Conservation (phyloP, 2,329 filamentous ascomycete genomes). For the Lasiodiplodia hormozganensis region DNA sequence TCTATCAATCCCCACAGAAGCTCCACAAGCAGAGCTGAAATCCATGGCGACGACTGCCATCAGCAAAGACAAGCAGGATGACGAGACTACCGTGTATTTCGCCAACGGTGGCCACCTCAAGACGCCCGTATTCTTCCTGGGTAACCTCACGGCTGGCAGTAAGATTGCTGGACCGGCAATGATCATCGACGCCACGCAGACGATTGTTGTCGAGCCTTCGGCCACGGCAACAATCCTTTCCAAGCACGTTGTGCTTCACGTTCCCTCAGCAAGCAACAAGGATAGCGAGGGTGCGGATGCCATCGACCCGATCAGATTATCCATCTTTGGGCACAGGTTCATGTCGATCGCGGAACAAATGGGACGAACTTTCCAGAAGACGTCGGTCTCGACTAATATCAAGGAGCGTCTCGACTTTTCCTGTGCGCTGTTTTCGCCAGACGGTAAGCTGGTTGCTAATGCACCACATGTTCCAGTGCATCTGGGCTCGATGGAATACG, state of each 20-base stretch:
- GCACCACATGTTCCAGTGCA: conserved; percentile 53
- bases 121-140: conserved; percentile 38
- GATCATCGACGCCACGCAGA: conserved; percentile 53
- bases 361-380: conserved; percentile 64
- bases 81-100: conserved; percentile 36
- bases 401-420: conserved; percentile 54
- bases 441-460: conserved; percentile 52
- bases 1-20: conserved; percentile 28
- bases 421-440: conserved; percentile 52
- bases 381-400: conserved; percentile 59
- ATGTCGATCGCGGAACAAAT: conserved; percentile 68
- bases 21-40: conserved; percentile 30
- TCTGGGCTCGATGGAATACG: conserved; percentile 53
- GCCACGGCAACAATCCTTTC: conserved; percentile 33
- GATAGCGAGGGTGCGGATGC: conserved; percentile 33
- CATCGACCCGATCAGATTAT: conserved; percentile 60
- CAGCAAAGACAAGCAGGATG: conserved; percentile 1
- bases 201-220: conserved; percentile 52
- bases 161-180: conserved; percentile 36
- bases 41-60: not conserved
- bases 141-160: conserved; percentile 33
- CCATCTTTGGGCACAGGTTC: conserved; percentile 63
- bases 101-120: conserved; percentile 32
- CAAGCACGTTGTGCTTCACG: conserved; percentile 50
- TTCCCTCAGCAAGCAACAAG: conserved; percentile 40